Base-by-base conservation (phyloP, 306 rosid genomes). In the Hippophae gyantsensis region DNA sequence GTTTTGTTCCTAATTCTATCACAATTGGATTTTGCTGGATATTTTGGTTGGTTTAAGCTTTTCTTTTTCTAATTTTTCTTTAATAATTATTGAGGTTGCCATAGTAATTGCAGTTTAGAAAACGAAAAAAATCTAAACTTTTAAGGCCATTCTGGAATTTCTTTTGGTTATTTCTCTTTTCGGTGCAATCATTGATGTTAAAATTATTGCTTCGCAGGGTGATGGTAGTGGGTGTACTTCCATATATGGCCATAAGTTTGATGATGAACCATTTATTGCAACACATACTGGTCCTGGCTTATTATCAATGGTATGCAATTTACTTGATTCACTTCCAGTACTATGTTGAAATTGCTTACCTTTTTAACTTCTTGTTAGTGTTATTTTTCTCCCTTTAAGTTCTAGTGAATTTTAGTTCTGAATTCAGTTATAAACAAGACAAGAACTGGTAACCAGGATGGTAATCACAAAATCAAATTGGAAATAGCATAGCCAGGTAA, bases 171-270 rank as follows among this genome's bases (percentile, higher is more conserved):
- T 48, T 27, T 63, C 52, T 51, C 56, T 13, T 60, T 45, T 25
- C 10, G 48, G 44, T 45, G 12, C 26, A 12, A 10, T 42, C 11
- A 10, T 9, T 13, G n/a, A 59, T 59, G 27, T 27, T 10, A 25
- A 38, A 48, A 14, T 3, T 68, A 6, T 74, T 78, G 57, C 46
- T 68, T 59, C 76, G 67, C 78, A 92, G 99, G 96, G 96, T 59
- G 99, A 92, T 83, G 99, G 99, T 43, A 92, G 93, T 78, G 99
- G 99, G 44, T 92, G 88, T 77, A 81, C 81, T 73, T 92, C 99
- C 67, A 85, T 92, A 56, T 85, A 92, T 41, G 96, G 99, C 8
- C 96, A 48, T 67, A 85, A 80, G 76, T 81, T 92, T 60, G 99
- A 92, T 51, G 99, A 92, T 45, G 99, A 92, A 67, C 87, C 84